Percentiles rank a stretch among this genome's conserved stretches.
phyloP scores from a whole-genome alignment of 306 rosid genomes.

The Corylus americana region DNA sequence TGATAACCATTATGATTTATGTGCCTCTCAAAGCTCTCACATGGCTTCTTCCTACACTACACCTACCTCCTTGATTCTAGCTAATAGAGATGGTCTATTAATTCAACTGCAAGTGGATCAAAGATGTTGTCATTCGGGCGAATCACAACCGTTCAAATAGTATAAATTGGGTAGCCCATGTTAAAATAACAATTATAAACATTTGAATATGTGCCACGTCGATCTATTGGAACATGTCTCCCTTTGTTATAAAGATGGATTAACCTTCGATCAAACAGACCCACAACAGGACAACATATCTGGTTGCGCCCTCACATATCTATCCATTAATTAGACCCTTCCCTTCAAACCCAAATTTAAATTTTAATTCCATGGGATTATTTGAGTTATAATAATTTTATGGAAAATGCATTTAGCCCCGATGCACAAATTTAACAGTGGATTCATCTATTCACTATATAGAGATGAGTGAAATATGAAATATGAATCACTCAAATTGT shows the following conservation, averaged over 20 bases:
- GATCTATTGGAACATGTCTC: conserved; percentile 42
- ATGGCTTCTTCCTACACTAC: conserved; percentile 37
- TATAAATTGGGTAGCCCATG: conserved; percentile 46
- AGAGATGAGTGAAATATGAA: too few relatives aligned
- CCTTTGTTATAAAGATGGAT: conserved; percentile 31
- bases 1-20: conserved; percentile 37
- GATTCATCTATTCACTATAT: too few relatives aligned
- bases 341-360: neutral
- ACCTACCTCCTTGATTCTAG: conserved; percentile 50
- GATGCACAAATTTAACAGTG: too few relatives aligned
- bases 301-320: neutral
- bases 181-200: conserved; percentile 46
- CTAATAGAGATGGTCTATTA: conserved; percentile 67
- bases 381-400: too few relatives aligned
- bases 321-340: too few relatives aligned
- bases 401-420: too few relatives aligned
- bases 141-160: conserved; percentile 52
- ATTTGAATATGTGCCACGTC: conserved; percentile 48
- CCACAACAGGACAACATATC: conserved; percentile 33
- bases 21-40: conserved; percentile 48
- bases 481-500: too few relatives aligned
- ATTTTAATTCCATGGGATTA: neutral
- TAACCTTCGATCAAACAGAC: conserved; percentile 37
- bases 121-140: conserved; percentile 37
- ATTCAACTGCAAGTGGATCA: conserved; percentile 90